Evolutionary conservation across 345 rosid genomes (phyloP), one percentile per base, ranked within the genome.

Genomic region (Euphorbia lathyris): DNA sequence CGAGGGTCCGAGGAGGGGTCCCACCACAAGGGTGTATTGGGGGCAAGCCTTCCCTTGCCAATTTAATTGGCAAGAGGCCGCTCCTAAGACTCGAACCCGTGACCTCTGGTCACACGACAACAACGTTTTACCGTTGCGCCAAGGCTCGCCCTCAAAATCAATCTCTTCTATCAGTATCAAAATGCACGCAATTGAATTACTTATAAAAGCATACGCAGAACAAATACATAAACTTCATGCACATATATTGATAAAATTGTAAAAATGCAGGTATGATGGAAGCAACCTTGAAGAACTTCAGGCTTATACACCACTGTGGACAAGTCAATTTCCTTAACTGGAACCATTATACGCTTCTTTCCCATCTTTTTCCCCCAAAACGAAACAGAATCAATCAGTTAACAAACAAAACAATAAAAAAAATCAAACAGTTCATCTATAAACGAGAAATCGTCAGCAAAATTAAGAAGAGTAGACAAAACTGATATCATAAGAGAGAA

Each of bases 291-390:
- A 70, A 87, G 55, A 22, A 65, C 71, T 71, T 82, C 84, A 47
- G 65, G 73, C 73, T 87, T 81, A 58, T 88, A 90, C 67, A 82
- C 72, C 64, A 88, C 84, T 26, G 70, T 0, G 14, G 92, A 80
- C 70, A 84, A 69, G 76, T 90, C 94, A 29, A 90, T 48, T 47
- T 88, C 74, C 36, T 75, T 72, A 7, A 86, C 92, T 5, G 84
- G 88, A 67, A 73, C 66, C 92, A 87, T 74, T 38, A 79, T 83
- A 29, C 74, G 74, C 65, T 83, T 84, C 83, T 87, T 87, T 53
- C 86, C 90, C 92, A 91, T 73, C 25, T 23, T 60, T 45, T 60
- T 60, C 34, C 10, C 10, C 7, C 13, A 1, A 60, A 19, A 16
- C 0, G 3, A 14, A 47, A 51, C 17, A 7, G 2, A 4, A 19